Evolutionary conservation across 1,284 basidiomycete species (phyloP), one percentile per base, ranked within the genome.

Genomic region (Mycena sp.): DNA sequence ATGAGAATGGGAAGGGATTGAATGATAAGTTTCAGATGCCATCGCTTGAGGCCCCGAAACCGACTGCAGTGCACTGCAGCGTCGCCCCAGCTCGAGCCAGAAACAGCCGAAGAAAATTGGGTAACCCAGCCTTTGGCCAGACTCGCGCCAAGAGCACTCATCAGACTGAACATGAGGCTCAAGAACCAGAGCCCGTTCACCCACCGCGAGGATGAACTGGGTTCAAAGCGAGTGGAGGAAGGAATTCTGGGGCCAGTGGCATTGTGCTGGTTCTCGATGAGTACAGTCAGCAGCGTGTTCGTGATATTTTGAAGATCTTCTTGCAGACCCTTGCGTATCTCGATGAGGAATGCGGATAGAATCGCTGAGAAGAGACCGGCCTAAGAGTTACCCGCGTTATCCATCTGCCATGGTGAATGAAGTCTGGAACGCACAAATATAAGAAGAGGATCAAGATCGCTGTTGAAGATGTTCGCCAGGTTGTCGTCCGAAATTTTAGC

Each of bases 301-400:
- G 56, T 58, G 19, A 43, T 38, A 12, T 12, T 40, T 17, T 50
- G 45, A 1, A 26, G 56, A 46, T 58, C 46, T 30, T 41, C 2
- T 26, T 43, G 45, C 21, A 58, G 37, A 21, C 46, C 56, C 37
- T 58, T 41, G 32, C 46, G 45, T 12, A 49, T 14, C 12, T 58
- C 35, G n/a, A 58, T 58, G 14, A 58, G 56, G 40, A 58, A 58
- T 6, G 37, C 56, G 16, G 56, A 30, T 3, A 58, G 35, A 43
- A 58, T 50, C 14, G 45, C 56, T 14, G 56, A 48, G n/a, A 50
- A 58, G 12, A 58, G 56, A 21, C 56, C 56, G 12, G 56, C 56
- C 56, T 58, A 17, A 12, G 14, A 35, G 14, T 7, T 14, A 9
- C 21, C 4, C n/a, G 12, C 21, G 17, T 32, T 9, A 51, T 48